Evolutionary conservation across 352 stramenopile genomes (phyloP).

Genomic region (Thalassiosira ordinaria): DNA sequence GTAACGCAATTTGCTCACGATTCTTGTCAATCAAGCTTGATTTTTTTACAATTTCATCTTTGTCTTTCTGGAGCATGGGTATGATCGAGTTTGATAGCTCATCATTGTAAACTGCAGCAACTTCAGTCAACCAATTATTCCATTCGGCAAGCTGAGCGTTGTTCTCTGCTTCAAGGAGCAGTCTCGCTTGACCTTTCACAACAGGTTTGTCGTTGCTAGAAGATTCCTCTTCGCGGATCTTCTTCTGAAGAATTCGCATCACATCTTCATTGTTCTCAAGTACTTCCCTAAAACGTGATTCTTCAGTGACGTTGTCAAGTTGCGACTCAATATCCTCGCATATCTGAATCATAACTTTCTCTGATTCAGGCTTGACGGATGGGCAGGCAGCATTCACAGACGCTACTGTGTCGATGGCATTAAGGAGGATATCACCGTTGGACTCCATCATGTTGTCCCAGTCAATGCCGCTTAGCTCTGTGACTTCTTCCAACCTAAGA

Average conservation of each 20-base stretch:
- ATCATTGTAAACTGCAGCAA: conserved; percentile 56
- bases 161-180: conserved; percentile 32
- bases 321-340: conserved; percentile 67
- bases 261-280: conserved; percentile 46
- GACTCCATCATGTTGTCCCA: conserved; percentile 14
- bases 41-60: conserved; percentile 24
- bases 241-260: conserved; percentile 46
- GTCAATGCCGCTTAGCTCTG: conserved; percentile 12
- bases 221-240: conserved; percentile 34
- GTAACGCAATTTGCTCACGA: conserved; percentile 39
- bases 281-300: conserved; percentile 29
- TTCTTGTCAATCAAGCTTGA: conserved; percentile 33
- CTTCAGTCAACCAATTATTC: conserved; percentile 57
- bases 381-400: background rate
- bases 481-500: conserved; percentile 46
- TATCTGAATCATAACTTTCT: conserved; percentile 58
- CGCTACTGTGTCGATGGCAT: conserved; percentile 30
- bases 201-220: background rate
- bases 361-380: conserved; percentile 40
- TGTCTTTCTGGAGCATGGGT: conserved; percentile 30
- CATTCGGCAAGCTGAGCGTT: conserved; percentile 37
- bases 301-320: conserved; percentile 24
- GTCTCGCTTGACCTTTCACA: conserved; percentile 17
- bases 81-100: conserved; percentile 43
- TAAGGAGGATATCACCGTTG: conserved; percentile 30